Evolutionary conservation across 2,329 filamentous ascomycete species (phyloP), one percentile per base, ranked within the genome.

Genomic region (Neoarthrinium moseri): DNA sequence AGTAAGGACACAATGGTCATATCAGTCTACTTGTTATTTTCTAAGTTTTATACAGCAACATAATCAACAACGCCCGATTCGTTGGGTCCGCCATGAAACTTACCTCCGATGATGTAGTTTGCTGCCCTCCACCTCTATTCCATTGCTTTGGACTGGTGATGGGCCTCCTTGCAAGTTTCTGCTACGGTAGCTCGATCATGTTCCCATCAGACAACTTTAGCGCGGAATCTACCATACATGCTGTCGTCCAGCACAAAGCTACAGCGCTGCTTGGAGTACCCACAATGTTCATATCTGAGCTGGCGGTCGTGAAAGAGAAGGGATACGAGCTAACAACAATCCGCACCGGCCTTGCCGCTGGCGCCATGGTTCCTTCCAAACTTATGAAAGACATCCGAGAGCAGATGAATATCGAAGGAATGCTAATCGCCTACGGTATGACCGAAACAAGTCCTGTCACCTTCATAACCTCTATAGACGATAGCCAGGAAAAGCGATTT

Each of bases 371-470:
- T 6, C 83, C 84, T 0, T 70, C 77, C 0, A 78, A 83, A 49
- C 64, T 86, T 35, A 87, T 84, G 77, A 70, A 73, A 24, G 77
- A 76, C 53, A 63, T 88, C 12, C 81, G 86, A 59, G 72, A 74
- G 46, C 72, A 72, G 2, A 67, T 88, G 12, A 84, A 85, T 49
- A 62, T 87, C 39, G 82, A 77, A 0, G 80, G 86, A 49, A 62
- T 88, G 20, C 53, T 71, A 2, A 73, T 68, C 49, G 72, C 66
- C 72, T 97, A 96, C 65, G 91, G 91, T 51, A 95, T 95, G 91
- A 96, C 91, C 2, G 91, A 96, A 68, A 96, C 91, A 1, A 79
- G 76, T 39, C 87, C 87, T 29, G 87, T 89, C 58, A 75, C 80
- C 73, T 81, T 80, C 53, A 96, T 96, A 91, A 96, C 91, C 0